Base-by-base conservation (phyloP, 768 basidiomycete genomes). In the Rhizopogon roseolus region DNA sequence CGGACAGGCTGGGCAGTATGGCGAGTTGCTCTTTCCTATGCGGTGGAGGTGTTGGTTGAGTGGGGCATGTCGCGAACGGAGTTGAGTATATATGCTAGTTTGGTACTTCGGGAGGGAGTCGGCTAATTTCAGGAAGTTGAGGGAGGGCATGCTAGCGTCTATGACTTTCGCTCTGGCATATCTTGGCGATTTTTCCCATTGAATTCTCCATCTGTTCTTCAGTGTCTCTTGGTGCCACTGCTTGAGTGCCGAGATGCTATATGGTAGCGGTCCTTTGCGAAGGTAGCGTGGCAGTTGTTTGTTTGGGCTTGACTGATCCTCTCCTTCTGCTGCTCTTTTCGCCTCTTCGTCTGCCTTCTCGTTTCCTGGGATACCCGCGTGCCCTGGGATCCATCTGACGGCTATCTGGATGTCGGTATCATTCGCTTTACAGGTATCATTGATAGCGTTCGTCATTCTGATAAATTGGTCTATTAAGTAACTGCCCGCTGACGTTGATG, bases 31-130 rank as follows among this genome's bases (percentile, higher is more conserved):
- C 19, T 55, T 57, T 0, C 52, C 48, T 10, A 75, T 66, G 5
- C 54, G 42, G 45, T 68, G 58, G 0, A 75, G 66, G 57, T 73
- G 61, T n/a, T 62, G 49, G 19, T 64, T 59, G 0, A 74, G 62
- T 0, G 66, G 64, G 7, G 57, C 45, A 41, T 73, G 73, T 2
- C 65, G 66, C 1, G 66, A 66, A 1, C 64, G 41, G n/a, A 75
- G 61, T 49, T 73, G 72, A 1, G 60, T 55, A 0, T 73, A 41
- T 5, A 72, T 32, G 41, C 64, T 62, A 5, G 61, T 54, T 4
- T 64, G 48, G 22, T 53, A 52, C 32, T 60, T 40, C 0, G 54
- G 49, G 2, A 68, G 36, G 0, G 34, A 22, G 9, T 48, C 34
- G 9, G 54, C 50, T 0, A 52, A 22, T 49, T 56, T 61, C 11